A percentile compares a stretch with the other conserved stretches of the same genome.
Evolutionary conservation across 192 early-diverging fungal species (phyloP).

Genomic region (Umbelopsis ramanniana): DNA sequence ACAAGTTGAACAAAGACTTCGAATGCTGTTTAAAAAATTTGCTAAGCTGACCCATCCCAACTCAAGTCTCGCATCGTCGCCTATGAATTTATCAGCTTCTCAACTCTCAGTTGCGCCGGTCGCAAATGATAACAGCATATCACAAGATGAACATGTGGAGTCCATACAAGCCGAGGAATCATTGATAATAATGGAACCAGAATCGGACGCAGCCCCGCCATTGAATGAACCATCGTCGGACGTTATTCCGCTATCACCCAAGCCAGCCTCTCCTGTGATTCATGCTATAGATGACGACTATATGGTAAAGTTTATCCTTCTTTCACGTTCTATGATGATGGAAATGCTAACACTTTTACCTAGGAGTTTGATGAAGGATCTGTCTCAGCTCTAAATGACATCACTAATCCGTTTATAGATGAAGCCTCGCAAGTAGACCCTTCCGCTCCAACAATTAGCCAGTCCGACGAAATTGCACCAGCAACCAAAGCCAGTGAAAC

Average conservation of each 20-base stretch:
- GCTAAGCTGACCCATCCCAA: not conserved
- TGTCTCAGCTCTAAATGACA: not conserved
- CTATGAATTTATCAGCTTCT: not conserved
- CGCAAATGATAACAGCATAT: not conserved
- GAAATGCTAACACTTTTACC: not conserved
- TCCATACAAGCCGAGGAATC: no score
- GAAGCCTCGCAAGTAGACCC: not conserved
- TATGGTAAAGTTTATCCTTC: not conserved
- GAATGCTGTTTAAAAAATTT: slow-evolving; percentile 2
- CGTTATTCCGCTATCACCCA: not conserved
- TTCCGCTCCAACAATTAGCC: not conserved
- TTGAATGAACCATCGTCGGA: not conserved
- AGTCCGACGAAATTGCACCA: not conserved
- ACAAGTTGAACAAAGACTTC: not conserved
- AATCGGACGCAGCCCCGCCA: not conserved
- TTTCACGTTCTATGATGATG: not conserved
- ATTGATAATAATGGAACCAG: not conserved
- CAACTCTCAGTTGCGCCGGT: not conserved
- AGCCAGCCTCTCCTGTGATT: not conserved
- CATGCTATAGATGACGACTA: not conserved
- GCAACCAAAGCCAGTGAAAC: not conserved
- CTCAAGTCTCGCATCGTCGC: not conserved
- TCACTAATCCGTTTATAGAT: slow-evolving; percentile 7
- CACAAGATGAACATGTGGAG: not conserved
- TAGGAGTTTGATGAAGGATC: not conserved